Conservation (phyloP, 352 stramenopile genomes). For the Pythium dissotocum region DNA sequence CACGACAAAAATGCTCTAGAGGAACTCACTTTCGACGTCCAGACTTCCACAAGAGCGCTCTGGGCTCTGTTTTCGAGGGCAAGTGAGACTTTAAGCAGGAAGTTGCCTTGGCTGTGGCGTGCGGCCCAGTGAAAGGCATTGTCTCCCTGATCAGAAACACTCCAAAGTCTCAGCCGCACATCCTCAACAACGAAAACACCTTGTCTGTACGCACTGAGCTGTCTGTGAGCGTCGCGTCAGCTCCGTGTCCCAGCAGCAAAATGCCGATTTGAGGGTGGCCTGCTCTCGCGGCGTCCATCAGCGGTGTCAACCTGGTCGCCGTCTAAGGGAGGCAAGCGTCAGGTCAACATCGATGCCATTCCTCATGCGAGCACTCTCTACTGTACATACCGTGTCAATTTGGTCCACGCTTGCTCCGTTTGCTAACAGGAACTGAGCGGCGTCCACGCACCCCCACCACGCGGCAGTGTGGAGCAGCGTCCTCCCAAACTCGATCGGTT, state of each 20-base stretch:
- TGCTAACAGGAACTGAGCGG: slow-evolving; percentile 43
- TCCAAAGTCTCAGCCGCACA: not conserved
- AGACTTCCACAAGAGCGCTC: slow-evolving; percentile 33
- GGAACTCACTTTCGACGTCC: slow-evolving; percentile 50
- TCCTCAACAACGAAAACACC: not conserved
- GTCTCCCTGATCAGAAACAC: slow-evolving; percentile 41
- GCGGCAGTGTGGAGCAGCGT: slow-evolving; percentile 66
- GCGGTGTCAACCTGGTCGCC: slow-evolving; percentile 48
- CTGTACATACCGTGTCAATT: slow-evolving; percentile 47
- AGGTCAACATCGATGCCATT: too few species aligned
- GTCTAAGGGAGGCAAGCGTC: slow-evolving; percentile 26
- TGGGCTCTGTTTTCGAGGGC: slow-evolving; percentile 35
- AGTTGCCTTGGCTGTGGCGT: slow-evolving; percentile 44
- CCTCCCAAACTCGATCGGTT: slow-evolving; percentile 48
- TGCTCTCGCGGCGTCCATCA: slow-evolving; percentile 62
- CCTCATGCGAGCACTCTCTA: not conserved
- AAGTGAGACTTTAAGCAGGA: slow-evolving; percentile 53
- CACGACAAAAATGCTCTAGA: not conserved
- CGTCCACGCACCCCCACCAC: slow-evolving; percentile 36
- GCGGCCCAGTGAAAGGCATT: slow-evolving; percentile 74
- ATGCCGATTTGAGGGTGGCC: slow-evolving; percentile 51
- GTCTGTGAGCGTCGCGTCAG: slow-evolving; percentile 43
- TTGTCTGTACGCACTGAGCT: slow-evolving; percentile 31
- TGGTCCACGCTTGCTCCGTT: slow-evolving; percentile 50
- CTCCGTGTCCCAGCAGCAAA: slow-evolving; percentile 48